Conservation (phyloP, 768 basidiomycete genomes). For the Lentinula sp. region DNA sequence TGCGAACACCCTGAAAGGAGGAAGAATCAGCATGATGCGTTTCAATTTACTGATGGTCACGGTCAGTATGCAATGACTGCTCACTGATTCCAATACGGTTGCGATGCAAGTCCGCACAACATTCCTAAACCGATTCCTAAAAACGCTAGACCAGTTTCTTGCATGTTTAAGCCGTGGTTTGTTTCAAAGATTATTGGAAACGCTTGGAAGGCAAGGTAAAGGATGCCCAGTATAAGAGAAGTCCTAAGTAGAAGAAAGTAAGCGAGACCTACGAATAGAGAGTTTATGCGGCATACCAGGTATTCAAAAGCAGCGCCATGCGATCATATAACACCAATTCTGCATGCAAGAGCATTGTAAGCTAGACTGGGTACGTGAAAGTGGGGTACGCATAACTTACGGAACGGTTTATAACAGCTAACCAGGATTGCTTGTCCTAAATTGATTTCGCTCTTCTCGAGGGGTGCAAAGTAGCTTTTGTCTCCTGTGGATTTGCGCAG, state of each 20-base stretch:
- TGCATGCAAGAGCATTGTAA: constrained; percentile 15
- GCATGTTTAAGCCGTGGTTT: constrained; percentile 42
- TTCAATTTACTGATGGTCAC: too few relatives aligned
- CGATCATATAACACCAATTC: constrained; percentile 60
- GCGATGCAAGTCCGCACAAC: constrained; percentile 38
- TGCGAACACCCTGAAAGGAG: constrained; percentile 25
- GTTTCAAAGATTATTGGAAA: constrained; percentile 47
- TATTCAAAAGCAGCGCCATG: constrained; percentile 71
- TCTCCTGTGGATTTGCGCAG: constrained; percentile 54
- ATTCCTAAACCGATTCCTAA: constrained; percentile 58
- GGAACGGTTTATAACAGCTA: constrained; percentile 68
- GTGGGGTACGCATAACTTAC: constrained; percentile 32
- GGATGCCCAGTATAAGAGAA: constrained; percentile 48
- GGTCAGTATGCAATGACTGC: constrained; percentile 7
- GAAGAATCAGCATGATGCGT: too few relatives aligned
- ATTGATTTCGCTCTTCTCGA: constrained; percentile 44
- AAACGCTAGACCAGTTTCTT: constrained; percentile 51
- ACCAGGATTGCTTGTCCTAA: constrained; percentile 41
- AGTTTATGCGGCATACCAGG: constrained; percentile 49
- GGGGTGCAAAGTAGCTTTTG: constrained; percentile 46
- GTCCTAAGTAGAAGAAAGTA: constrained; percentile 41
- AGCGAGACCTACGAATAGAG: constrained; percentile 35
- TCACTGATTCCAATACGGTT: constrained; percentile 50
- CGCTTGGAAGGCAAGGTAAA: constrained; percentile 62
- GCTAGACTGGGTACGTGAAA: not conserved